Evolutionary conservation across 192 early-diverging fungal genomes (phyloP).

Genomic region (Mycoemilia scoparia): DNA sequence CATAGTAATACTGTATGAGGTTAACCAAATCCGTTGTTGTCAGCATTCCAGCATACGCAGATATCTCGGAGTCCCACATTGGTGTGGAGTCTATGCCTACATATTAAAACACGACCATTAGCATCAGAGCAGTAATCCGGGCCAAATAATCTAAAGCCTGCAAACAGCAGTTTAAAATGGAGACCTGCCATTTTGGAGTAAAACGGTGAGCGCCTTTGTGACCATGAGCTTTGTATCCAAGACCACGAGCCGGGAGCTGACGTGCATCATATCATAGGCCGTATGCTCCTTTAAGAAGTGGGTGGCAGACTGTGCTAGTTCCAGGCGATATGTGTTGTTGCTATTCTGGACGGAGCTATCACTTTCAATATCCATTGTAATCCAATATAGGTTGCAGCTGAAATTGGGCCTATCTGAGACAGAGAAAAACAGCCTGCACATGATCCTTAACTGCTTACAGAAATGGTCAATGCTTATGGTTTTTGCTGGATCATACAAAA

Average conservation of each 20-base stretch:
- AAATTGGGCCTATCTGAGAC: too few relatives aligned
- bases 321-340: constrained; percentile 15
- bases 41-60: constrained; percentile 85
- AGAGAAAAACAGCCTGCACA: too few relatives aligned
- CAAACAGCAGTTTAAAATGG: not conserved
- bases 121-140: constrained; percentile 1
- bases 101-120: constrained; percentile 3
- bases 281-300: constrained; percentile 64
- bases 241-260: constrained; percentile 77
- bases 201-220: constrained; percentile 75
- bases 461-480: not conserved
- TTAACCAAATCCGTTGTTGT: constrained; percentile 92
- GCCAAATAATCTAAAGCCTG: not conserved
- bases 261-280: constrained; percentile 80
- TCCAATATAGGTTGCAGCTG: too few relatives aligned
- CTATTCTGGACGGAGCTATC: constrained; percentile 4
- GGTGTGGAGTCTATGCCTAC: constrained; percentile 84
- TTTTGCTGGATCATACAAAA: not conserved
- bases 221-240: constrained; percentile 78
- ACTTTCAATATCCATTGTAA: too few relatives aligned
- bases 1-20: constrained; percentile 83
- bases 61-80: constrained; percentile 62
- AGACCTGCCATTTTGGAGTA: constrained; percentile 81
- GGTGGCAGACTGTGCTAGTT: constrained; percentile 27
- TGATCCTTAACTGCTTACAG: not conserved